A percentile compares a stretch with the other conserved stretches of the same genome.
phyloP scores from a whole-genome alignment of 139 green algal species.

The Picochlorum sp. region DNA sequence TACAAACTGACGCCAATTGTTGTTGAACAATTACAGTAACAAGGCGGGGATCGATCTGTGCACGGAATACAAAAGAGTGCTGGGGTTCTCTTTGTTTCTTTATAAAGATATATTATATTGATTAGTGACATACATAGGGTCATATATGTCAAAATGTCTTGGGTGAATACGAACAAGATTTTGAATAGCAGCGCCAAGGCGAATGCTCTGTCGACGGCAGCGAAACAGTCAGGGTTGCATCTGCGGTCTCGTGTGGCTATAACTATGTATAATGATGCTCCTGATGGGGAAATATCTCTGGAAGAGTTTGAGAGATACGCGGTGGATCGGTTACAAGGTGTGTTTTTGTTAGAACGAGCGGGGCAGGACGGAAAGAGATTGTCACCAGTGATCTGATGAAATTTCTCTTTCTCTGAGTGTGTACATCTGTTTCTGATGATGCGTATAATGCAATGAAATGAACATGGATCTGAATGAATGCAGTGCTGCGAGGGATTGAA shows the following conservation, averaged over 20 bases:
- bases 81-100: too few species aligned
- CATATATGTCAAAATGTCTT: constrained; percentile 1
- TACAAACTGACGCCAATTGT: too few species aligned
- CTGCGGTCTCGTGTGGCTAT: too few species aligned
- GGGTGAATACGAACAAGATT: constrained; percentile 2
- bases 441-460: not conserved
- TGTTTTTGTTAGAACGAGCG: not conserved
- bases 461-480: not conserved
- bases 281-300: constrained; percentile 60
- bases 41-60: too few species aligned
- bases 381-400: not conserved
- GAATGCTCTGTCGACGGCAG: not conserved
- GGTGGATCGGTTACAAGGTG: constrained; percentile 71
- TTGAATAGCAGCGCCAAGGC: not conserved
- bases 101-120: too few species aligned
- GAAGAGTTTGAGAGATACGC: constrained; percentile 91
- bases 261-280: constrained; percentile 65
- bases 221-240: not conserved
- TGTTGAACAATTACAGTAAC: too few species aligned
- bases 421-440: not conserved
- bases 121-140: too few species aligned
- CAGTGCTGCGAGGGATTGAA: constrained; percentile 86
- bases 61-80: too few species aligned
- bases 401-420: too few species aligned
- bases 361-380: not conserved